phyloP scores from a whole-genome alignment of 257 asterid species.

The Coffea canephora region DNA sequence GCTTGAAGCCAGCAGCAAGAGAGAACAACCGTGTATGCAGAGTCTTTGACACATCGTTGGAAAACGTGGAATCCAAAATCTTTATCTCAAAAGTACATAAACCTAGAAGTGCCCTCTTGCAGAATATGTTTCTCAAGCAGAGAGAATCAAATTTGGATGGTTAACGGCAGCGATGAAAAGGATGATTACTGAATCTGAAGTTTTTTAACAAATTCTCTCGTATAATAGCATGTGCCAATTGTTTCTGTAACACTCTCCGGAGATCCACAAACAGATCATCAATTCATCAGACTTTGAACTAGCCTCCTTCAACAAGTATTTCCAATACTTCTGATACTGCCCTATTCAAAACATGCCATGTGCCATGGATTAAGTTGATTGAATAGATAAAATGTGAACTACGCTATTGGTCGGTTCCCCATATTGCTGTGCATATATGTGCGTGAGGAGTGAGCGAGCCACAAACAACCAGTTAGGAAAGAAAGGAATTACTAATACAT shows the following conservation, averaged over 20 bases:
- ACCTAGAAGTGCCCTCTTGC: neutral
- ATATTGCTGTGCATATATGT: neutral
- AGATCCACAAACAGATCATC: slow-evolving; percentile 5
- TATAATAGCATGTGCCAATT: neutral
- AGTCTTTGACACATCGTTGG: too few relatives aligned
- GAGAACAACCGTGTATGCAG: neutral
- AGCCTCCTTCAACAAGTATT: neutral
- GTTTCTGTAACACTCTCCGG: neutral
- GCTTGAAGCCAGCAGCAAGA: neutral
- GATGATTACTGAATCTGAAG: neutral
- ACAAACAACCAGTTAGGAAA: too few relatives aligned
- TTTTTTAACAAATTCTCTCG: neutral
- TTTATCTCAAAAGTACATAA: neutral
- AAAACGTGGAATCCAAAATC: too few relatives aligned
- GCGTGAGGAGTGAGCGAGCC: neutral
- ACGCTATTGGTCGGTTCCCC: neutral
- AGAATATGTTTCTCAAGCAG: neutral
- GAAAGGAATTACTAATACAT: too few relatives aligned
- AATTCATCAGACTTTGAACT: neutral
- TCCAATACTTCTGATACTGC: neutral
- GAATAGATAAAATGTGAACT: neutral
- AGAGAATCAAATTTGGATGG: neutral
- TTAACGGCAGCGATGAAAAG: neutral
- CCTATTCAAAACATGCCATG: slow-evolving; percentile 1
- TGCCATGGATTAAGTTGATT: neutral